phyloP scores from a whole-genome alignment of 306 rosid species.

The Cicer bijugum region DNA sequence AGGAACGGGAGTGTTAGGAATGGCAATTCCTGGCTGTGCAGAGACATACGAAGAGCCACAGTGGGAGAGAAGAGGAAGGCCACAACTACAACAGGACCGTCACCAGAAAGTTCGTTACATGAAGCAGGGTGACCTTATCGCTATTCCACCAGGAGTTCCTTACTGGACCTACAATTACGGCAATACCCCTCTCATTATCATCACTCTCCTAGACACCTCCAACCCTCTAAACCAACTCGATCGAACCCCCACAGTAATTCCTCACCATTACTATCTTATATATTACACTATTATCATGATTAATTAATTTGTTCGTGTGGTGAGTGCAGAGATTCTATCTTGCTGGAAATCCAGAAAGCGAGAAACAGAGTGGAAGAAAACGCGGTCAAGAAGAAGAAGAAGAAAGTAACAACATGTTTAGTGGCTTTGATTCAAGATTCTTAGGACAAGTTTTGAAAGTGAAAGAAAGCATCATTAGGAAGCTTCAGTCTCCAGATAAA shows the following conservation, averaged over 20 bases:
- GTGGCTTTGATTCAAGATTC: constrained; percentile 34
- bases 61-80: neutral
- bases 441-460: constrained; percentile 22
- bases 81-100: constrained; percentile 10
- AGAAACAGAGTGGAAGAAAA: neutral
- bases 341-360: constrained; percentile 42
- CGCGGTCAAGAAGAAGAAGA: neutral
- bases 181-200: constrained; percentile 27
- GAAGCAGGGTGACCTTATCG: constrained; percentile 38
- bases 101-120: constrained; percentile 42
- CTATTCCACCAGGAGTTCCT: constrained; percentile 42
- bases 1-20: constrained; percentile 35
- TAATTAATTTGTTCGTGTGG: neutral
- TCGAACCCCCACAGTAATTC: constrained; percentile 35
- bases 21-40: constrained; percentile 37
- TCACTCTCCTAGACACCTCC: constrained; percentile 37
- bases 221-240: constrained; percentile 39
- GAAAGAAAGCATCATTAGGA: neutral
- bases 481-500: constrained; percentile 7
- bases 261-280: too few species aligned
- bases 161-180: constrained; percentile 46
- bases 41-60: constrained; percentile 38
- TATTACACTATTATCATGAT: neutral
- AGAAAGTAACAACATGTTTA: constrained; percentile 19
- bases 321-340: constrained; percentile 42